Base-by-base conservation (phyloP, 768 basidiomycete genomes). In the Boletus tomentosulus region DNA sequence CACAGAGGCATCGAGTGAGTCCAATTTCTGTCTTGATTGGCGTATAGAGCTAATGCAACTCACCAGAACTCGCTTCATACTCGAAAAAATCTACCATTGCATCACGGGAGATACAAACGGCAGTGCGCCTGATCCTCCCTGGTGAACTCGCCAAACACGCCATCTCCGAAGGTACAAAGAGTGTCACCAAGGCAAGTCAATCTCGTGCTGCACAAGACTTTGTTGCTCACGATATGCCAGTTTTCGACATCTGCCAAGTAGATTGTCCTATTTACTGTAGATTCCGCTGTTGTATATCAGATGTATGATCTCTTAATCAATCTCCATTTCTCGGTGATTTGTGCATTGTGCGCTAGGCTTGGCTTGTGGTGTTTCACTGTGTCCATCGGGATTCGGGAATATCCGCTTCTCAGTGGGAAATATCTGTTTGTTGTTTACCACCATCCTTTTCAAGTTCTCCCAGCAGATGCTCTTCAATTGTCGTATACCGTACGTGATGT, bases 61-160 rank as follows among this genome's bases (percentile, higher is more conserved):
- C 4, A 63, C 16, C 24, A 92, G 90, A 96, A 76, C 92, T 98
- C 66, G 93, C 95, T 52, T 83, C 92, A 1, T 98, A 98, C 81
- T 97, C 95, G 52, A 96, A 98, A 84, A 96, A 97, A 75, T 97
- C 96, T 3, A 98, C 96, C 42, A 98, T 98, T 72, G 96, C 95
- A 19, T 97, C 93, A 24, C 90, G 96, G 55, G 96, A 98, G 75
- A 98, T 98, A 67, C 96, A 98, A 75, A 98, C 96, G 30, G 82
- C 91, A 38, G 95, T 97, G 48, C 89, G 95, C 53, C 81, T 96
- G 43, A 97, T 98, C 67, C 86, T 98, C 27, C 94, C 95, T 56
- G 96, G 94, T 74, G 95, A 98, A 75, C 84, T 98, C 42, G 90
- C 94, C 67, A 98, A 98, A 80, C 96, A 98, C 70, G 96, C 96